phyloP scores from a whole-genome alignment of 257 asterid genomes.

The Cynanchum wilfordii region DNA sequence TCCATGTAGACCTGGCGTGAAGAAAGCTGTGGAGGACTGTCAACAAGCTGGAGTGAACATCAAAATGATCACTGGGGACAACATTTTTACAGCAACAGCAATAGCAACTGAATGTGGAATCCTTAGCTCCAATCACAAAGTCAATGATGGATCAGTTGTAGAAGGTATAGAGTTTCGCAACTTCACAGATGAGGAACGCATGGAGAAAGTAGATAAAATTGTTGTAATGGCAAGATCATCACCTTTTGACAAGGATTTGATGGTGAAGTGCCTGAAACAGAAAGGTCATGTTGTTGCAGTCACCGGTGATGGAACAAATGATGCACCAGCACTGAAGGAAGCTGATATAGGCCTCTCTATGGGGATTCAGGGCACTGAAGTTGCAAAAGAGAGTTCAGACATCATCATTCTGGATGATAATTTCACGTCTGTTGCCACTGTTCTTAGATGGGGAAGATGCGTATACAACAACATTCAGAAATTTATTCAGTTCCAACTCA shows the following conservation, averaged over 20 bases:
- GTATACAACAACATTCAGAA: constrained; percentile 64
- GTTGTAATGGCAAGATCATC: constrained; percentile 70
- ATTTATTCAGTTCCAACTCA: constrained; percentile 66
- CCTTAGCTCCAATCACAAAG: constrained; percentile 21
- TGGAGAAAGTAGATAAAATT: constrained; percentile 52
- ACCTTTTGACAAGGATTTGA: constrained; percentile 64
- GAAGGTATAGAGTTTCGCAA: constrained; percentile 62
- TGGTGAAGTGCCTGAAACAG: constrained; percentile 60
- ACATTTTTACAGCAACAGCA: constrained; percentile 64
- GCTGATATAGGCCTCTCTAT: constrained; percentile 69
- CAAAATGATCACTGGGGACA: constrained; percentile 84
- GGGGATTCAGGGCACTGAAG: constrained; percentile 74
- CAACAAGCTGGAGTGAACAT: constrained; percentile 54
- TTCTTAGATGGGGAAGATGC: constrained; percentile 46
- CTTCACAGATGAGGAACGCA: constrained; percentile 49
- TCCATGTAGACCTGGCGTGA: constrained; percentile 61
- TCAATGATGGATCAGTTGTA: constrained; percentile 31
- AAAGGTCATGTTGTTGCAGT: constrained; percentile 75
- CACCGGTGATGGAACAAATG: constrained; percentile 68
- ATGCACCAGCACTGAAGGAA: constrained; percentile 64
- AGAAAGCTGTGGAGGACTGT: constrained; percentile 58
- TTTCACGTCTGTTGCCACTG: constrained; percentile 55
- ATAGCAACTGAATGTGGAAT: constrained; percentile 79
- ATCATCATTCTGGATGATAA: constrained; percentile 65
- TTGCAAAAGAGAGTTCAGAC: constrained; percentile 67